Base-by-base conservation (phyloP, 352 stramenopile species). In the Nothophytophthora sp. region DNA sequence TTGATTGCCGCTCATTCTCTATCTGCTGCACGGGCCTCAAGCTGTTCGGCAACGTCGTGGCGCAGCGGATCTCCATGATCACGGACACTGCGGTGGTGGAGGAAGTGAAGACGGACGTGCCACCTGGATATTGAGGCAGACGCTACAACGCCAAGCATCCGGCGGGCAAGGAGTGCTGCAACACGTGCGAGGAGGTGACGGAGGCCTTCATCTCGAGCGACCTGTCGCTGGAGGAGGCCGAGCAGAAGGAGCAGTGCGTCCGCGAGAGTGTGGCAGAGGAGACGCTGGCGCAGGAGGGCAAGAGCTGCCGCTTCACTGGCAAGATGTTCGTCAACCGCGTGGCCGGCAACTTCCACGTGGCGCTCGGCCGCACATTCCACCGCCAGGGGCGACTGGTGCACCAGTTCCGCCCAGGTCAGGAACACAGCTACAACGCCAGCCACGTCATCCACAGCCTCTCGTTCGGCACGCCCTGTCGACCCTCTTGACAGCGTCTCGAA, bases 61-160 rank as follows among this genome's bases (percentile, higher is more conserved):
- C 73, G 13, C 51, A 66, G 2, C 63, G 73, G 3, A 88, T 88
- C 12, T 67, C 69, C 1, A 74, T 81, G 55, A 25, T 64, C 16
- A 50, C 51, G 11, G 45, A 72, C 16, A 63, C 68, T 0, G 44
- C 24, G 5, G 49, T 51, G 2, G 68, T 73, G 4, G 53, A 63
- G 2, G 67, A 70, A 24, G 38, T 53, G 19, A 69, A 73, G 41
- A 81, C 67, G 1, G 63, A 78, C 7, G 19, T 96, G 1, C 80
- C 90, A 1, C 49, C 69, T 1, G 81, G 90, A 35, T 99, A 99
- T 66, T 99, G 97, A 59, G 95, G 94, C 8, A 95, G 87, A 50
- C 99, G 97, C 70, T 99, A 97, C 65, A 90, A 92, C 34, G 93
- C 89, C 13, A 64, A 50, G 35, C 83, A 94, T 53, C 81, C 81